Conservation (phyloP, 257 asterid species). For the Lycium barbarum region DNA sequence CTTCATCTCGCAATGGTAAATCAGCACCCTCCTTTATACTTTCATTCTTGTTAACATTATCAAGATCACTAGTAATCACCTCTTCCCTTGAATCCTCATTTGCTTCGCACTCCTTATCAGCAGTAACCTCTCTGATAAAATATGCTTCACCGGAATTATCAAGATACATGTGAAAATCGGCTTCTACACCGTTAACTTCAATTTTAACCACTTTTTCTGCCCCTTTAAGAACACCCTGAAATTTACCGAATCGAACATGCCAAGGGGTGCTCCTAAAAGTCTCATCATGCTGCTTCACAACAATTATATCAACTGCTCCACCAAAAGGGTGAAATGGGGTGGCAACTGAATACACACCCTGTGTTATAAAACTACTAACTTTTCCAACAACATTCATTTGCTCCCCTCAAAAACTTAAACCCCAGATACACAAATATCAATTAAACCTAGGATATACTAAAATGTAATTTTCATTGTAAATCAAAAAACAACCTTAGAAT, state of each 20-base stretch:
- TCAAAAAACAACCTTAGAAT: neutral
- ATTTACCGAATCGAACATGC: constrained; percentile 92
- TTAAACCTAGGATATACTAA: neutral
- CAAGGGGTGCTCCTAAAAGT: constrained; percentile 86
- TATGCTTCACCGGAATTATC: constrained; percentile 91
- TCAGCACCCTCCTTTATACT: constrained; percentile 39
- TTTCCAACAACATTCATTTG: constrained; percentile 85
- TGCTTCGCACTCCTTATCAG: constrained; percentile 48
- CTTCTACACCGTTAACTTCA: constrained; percentile 84
- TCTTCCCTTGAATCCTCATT: constrained; percentile 41
- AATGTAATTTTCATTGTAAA: neutral
- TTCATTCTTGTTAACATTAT: constrained; percentile 37
- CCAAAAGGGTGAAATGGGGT: constrained; percentile 97
- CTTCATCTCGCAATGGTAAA: constrained; percentile 62
- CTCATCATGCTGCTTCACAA: constrained; percentile 81
- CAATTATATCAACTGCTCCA: constrained; percentile 90
- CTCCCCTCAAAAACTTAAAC: constrained; percentile 37
- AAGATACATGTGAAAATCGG: constrained; percentile 79
- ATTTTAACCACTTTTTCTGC: constrained; percentile 80
- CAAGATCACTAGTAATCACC: constrained; percentile 24
- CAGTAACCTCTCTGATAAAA: constrained; percentile 69
- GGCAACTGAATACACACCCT: constrained; percentile 89
- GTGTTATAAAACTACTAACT: constrained; percentile 74
- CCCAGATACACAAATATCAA: constrained; percentile 12
- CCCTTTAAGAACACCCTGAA: constrained; percentile 90